These are phyloP conservation scores for Cornus controversa DNA, from an alignment of 148 eudicot species.

Conservation along the genomic window DNA sequence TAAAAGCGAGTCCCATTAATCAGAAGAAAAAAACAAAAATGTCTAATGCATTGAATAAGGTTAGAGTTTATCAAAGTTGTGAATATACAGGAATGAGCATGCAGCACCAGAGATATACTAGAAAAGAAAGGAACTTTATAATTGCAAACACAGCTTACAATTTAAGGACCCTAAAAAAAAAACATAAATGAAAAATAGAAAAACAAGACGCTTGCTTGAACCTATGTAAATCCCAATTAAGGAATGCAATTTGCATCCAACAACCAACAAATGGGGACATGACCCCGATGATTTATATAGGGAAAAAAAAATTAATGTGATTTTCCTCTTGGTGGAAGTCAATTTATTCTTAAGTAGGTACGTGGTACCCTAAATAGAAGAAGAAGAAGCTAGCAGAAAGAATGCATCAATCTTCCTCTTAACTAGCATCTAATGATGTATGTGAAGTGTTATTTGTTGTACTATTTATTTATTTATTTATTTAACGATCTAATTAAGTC, in stretches of 20 bases:
- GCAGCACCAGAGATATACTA: background rate
- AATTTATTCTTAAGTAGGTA: too few species aligned
- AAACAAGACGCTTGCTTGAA: background rate
- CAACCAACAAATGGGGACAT: background rate
- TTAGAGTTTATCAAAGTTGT: too few species aligned
- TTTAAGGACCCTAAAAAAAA: background rate
- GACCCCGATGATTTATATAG: background rate
- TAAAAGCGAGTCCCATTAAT: background rate
- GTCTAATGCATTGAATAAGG: too few species aligned
- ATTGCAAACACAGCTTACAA: background rate
- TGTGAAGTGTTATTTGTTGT: background rate
- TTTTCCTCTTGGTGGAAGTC: background rate
- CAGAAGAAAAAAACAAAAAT: too few species aligned
- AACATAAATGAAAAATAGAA: too few species aligned
- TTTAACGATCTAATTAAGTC: conserved; percentile 18
- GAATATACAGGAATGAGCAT: background rate
- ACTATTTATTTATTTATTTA: too few species aligned
- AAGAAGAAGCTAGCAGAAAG: too few species aligned
- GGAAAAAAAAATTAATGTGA: background rate
- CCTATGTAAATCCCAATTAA: background rate
- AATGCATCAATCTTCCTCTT: too few species aligned
- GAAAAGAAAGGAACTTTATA: too few species aligned
- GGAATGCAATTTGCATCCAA: background rate
- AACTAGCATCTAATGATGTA: too few species aligned
- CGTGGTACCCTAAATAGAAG: too few species aligned